Base-by-base conservation (phyloP, 768 basidiomycete species). In the button mushroom (Agaricus bisporus) region DNA sequence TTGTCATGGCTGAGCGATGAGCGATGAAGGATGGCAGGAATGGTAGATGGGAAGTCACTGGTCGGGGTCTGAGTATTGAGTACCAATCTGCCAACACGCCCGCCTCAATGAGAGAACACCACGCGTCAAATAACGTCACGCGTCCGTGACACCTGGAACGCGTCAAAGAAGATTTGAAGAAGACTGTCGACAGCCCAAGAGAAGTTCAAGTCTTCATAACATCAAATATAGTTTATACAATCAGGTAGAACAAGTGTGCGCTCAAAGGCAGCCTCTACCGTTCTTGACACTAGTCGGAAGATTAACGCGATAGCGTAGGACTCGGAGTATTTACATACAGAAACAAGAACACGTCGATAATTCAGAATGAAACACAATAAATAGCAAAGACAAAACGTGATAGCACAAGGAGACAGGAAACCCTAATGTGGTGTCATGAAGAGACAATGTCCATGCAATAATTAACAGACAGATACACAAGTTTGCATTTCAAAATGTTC, bases 1-100 rank as follows among this genome's bases (percentile, higher is more conserved):
- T 69, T 20, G 75, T 66, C 79, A 79, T 80, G 1, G n/a, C 39
- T 26, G 17, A 20, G 32, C 32, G 32, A 3, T 25, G 2, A 25
- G 32, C 18, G 10, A n/a, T 22, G 37, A 17, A 29, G 26, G 43
- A 26, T 17, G 4, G 20, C 35, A 28, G 18, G 43, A 14, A 37
- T 15, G 10, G 22, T n/a, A 9, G 22, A 12, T 28, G 36, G 26
- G 32, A 11, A 32, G 22, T 32, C 8, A 44, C 37, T 11, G 15
- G 3, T 17, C 38, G 18, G 26, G 25, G 22, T 4, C 38, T 46
- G 26, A 38, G 52, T 26, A n/a, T 22, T 46, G 26, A 38, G 52
- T 26, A n/a, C 22, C 8, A 18, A 38, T 20, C 20, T 14, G 35
- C 45, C 22, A 10, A 20, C 37, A 41, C 45, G 45, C 45, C 17